phyloP scores from a whole-genome alignment of 2,329 filamentous ascomycete genomes.

The Penicillium sp. region DNA sequence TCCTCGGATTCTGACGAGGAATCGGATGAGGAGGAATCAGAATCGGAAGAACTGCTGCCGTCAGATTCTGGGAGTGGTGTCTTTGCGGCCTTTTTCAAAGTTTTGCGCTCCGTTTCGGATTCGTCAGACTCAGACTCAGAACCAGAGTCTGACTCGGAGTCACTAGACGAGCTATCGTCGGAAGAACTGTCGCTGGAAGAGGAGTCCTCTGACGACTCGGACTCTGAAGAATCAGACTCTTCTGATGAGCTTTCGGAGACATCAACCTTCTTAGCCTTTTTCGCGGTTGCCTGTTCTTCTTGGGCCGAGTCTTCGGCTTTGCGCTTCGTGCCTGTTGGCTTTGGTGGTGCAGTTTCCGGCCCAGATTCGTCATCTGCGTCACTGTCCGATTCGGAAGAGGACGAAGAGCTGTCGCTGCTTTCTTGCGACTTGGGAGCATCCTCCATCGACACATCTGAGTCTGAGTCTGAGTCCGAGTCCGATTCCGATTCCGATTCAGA shows the following conservation, averaged over 20 bases:
- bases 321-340: conserved; percentile 51
- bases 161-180: conserved; percentile 23
- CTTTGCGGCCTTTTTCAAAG: conserved; percentile 32
- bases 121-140: conserved; percentile 19
- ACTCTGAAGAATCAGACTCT: conserved; percentile 19
- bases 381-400: conserved; percentile 42
- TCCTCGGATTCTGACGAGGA: conserved; percentile 20
- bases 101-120: conserved; percentile 24
- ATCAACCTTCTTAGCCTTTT: conserved; percentile 47
- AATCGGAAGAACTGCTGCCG: conserved; percentile 19
- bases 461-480: conserved; percentile 4
- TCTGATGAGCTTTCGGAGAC: conserved; percentile 6
- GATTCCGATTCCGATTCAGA: conserved; percentile 26
- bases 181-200: conserved; percentile 21
- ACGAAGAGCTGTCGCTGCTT: conserved; percentile 20
- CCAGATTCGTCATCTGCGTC: conserved; percentile 51
- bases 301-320: conserved; percentile 54
- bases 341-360: conserved; percentile 40
- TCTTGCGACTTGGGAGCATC: conserved; percentile 35
- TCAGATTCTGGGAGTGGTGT: conserved; percentile 33
- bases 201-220: conserved; percentile 30
- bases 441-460: conserved; percentile 41
- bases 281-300: conserved; percentile 47
- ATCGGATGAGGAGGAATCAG: conserved; percentile 16
- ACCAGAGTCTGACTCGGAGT: conserved; percentile 30